These are phyloP conservation scores for Termitomyces sp. DNA, from an alignment of 768 basidiomycete genomes.

Conservation along the genomic window DNA sequence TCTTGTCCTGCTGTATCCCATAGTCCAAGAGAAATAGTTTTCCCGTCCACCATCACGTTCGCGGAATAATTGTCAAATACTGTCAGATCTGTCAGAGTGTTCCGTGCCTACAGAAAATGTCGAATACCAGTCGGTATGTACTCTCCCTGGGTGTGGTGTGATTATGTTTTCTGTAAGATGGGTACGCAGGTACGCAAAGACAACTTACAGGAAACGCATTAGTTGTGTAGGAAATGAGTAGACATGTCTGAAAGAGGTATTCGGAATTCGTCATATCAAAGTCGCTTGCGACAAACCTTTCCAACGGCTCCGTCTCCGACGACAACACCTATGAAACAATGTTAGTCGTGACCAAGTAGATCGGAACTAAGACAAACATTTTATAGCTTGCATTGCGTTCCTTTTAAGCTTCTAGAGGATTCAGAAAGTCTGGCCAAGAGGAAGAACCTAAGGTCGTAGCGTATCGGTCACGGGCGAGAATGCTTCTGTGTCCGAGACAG, in stretches of 20 bases:
- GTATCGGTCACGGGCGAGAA: slow-evolving; percentile 14
- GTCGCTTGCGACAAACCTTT: slow-evolving; percentile 55
- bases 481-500: slow-evolving; percentile 10
- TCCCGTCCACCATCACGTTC: slow-evolving; percentile 98
- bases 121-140: slow-evolving; percentile 86
- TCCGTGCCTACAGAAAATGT: not conserved
- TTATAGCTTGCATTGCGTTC: slow-evolving; percentile 80
- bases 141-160: slow-evolving; percentile 60
- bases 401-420: slow-evolving; percentile 16
- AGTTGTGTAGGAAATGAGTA: slow-evolving; percentile 98
- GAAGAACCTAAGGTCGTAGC: slow-evolving; percentile 15
- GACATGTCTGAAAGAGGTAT: slow-evolving; percentile 70
- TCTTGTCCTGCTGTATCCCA: slow-evolving; percentile 99
- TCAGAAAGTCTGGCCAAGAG: slow-evolving; percentile 10
- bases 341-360: slow-evolving; percentile 23
- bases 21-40: slow-evolving; percentile 95
- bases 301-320: slow-evolving; percentile 99
- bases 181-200: slow-evolving; percentile 6
- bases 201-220: slow-evolving; percentile 88
- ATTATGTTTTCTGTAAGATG: slow-evolving; percentile 11
- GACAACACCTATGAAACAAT: slow-evolving; percentile 72
- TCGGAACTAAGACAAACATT: slow-evolving; percentile 49
- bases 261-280: slow-evolving; percentile 11
- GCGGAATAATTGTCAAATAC: slow-evolving; percentile 99
- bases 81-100: slow-evolving; percentile 20